phyloP scores from a whole-genome alignment of 495 filamentous ascomycete species.

The Gamarada debralockiae region DNA sequence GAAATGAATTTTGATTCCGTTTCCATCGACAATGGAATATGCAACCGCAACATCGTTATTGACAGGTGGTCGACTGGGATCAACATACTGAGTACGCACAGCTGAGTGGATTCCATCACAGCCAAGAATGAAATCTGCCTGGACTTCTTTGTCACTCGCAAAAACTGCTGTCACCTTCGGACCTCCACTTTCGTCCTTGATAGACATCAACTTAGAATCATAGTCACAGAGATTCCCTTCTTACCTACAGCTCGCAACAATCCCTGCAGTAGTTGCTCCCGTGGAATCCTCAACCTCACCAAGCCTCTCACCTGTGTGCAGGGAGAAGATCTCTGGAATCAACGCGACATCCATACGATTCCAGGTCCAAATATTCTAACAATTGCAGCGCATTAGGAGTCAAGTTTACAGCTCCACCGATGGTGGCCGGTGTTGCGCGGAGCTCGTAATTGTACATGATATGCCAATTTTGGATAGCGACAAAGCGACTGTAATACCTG shows the following conservation, averaged over 20 bases:
- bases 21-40: constrained; percentile 41
- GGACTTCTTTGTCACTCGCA: constrained; percentile 40
- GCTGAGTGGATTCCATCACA: constrained; percentile 62
- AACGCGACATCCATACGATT: constrained; percentile 38
- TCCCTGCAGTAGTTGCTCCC: constrained; percentile 41
- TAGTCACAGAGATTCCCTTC: constrained; percentile 27
- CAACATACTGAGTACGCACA: constrained; percentile 51
- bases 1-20: constrained; percentile 29
- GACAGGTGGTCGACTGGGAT: constrained; percentile 41
- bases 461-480: constrained; percentile 46
- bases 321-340: constrained; percentile 40
- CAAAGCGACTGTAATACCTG: constrained; percentile 51
- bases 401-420: constrained; percentile 59
- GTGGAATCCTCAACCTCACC: constrained; percentile 45
- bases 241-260: constrained; percentile 36
- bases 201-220: constrained; percentile 25
- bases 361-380: constrained; percentile 51
- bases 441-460: constrained; percentile 48
- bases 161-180: constrained; percentile 44
- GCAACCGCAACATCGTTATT: constrained; percentile 55
- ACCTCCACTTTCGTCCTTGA: constrained; percentile 16
- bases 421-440: constrained; percentile 49
- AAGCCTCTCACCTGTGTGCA: constrained; percentile 43
- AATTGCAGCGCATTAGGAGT: constrained; percentile 58
- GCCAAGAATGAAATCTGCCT: constrained; percentile 53